Conservation (phyloP, 2,329 filamentous ascomycete genomes). For the Alternaria viburni region DNA sequence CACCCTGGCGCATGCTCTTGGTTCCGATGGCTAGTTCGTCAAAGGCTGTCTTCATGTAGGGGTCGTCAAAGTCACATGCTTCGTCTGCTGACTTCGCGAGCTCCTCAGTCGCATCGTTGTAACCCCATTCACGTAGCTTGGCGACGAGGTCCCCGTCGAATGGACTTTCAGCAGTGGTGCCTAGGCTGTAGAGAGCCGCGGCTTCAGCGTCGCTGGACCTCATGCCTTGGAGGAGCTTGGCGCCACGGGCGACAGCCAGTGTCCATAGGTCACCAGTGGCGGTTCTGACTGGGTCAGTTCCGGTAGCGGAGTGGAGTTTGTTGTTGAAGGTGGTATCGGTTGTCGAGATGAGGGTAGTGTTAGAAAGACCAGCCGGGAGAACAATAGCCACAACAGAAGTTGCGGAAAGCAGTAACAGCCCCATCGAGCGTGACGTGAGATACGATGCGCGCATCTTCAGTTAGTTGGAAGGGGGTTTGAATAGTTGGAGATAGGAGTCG, state of each 20-base stretch:
- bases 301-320: not conserved
- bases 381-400: not conserved
- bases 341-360: not conserved
- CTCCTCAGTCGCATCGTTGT: constrained; percentile 12
- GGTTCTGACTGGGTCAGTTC: not conserved
- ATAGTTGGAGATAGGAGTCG: not conserved
- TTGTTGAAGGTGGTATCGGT: not conserved
- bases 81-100: not conserved
- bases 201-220: constrained; percentile 14
- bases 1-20: constrained; percentile 10
- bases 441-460: not conserved
- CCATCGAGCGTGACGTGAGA: not conserved
- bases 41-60: constrained; percentile 1
- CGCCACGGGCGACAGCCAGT: constrained; percentile 10
- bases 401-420: not conserved
- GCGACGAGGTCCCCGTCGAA: constrained; percentile 13
- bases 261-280: constrained; percentile 2
- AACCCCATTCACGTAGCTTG: constrained; percentile 15
- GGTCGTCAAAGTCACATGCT: no score
- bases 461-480: not conserved
- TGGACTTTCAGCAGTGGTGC: constrained; percentile 4
- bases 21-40: constrained; percentile 10
- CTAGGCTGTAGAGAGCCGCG: constrained; percentile 8
- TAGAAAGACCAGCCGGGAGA: not conserved
- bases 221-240: constrained; percentile 19